These are phyloP conservation scores for Boechera stricta DNA, from an alignment of 345 rosid genomes.

Conservation along the genomic window DNA sequence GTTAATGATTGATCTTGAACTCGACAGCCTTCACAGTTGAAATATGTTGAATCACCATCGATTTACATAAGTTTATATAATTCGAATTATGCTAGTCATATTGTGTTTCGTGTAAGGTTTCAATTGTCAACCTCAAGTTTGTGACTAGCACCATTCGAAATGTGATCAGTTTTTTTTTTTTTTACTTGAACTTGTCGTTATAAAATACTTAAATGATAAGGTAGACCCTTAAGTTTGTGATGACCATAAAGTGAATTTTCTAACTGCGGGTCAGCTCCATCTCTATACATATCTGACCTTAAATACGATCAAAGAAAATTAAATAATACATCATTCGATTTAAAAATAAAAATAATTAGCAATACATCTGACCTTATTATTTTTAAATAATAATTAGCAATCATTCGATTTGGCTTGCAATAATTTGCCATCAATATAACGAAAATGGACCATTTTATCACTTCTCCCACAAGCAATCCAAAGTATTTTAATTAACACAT, in stretches of 20 bases:
- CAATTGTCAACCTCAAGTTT: background rate
- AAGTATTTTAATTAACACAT: background rate
- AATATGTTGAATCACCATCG: no score
- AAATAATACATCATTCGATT: background rate
- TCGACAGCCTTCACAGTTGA: no score
- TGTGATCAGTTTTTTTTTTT: no score
- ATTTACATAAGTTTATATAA: background rate
- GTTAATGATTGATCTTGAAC: no score
- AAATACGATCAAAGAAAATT: background rate
- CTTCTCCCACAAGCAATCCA: conserved; percentile 39
- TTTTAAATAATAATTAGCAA: background rate
- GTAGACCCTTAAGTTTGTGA: no score
- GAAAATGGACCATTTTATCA: conserved; percentile 40
- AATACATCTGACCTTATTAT: no score
- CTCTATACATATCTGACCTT: background rate
- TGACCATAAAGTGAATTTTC: no score
- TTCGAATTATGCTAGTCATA: background rate
- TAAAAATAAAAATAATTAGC: no score
- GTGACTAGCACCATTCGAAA: background rate
- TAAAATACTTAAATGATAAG: no score
- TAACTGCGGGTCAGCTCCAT: background rate
- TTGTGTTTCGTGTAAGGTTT: background rate
- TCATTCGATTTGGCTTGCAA: conserved; percentile 35
- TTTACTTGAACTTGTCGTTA: no score
- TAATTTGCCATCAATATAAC: conserved; percentile 10